A percentile compares a stretch with the other conserved stretches of the same genome.
Conservation (phyloP, 345 rosid genomes). For the Bruguiera sexangula region DNA sequence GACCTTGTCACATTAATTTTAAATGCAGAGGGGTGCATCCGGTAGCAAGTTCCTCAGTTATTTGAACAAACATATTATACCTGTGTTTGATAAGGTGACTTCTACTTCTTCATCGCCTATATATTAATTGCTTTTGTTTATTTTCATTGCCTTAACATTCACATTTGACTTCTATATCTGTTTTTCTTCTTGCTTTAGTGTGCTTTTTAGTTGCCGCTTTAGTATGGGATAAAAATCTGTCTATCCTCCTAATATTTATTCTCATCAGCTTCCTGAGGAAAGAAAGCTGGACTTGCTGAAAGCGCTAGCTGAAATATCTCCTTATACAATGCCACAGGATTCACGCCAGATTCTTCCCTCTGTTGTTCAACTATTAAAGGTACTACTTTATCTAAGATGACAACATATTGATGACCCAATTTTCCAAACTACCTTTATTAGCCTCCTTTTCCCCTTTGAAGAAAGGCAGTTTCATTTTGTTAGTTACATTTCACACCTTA, state of each 20-base stretch:
- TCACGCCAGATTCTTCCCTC: slow-evolving; percentile 94
- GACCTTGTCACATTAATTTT: slow-evolving; percentile 5
- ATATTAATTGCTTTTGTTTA: background rate
- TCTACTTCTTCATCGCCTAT: background rate
- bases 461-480: no score
- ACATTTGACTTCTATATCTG: background rate
- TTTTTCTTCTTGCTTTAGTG: background rate
- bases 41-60: slow-evolving; percentile 86
- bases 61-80: slow-evolving; percentile 79
- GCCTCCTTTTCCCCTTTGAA: no score
- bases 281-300: slow-evolving; percentile 95
- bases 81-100: slow-evolving; percentile 88
- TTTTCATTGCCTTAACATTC: background rate
- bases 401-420: background rate
- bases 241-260: slow-evolving; percentile 9
- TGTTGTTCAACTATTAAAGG: slow-evolving; percentile 84
- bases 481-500: no score
- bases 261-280: slow-evolving; percentile 85
- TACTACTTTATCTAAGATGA: slow-evolving; percentile 17
- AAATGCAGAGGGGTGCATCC: slow-evolving; percentile 80
- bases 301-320: slow-evolving; percentile 88
- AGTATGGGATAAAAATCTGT: background rate
- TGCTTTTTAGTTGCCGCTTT: background rate
- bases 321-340: slow-evolving; percentile 85
- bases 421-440: no score